Conservation (phyloP, 148 eudicot genomes). For the Chenopodium formosanum region DNA sequence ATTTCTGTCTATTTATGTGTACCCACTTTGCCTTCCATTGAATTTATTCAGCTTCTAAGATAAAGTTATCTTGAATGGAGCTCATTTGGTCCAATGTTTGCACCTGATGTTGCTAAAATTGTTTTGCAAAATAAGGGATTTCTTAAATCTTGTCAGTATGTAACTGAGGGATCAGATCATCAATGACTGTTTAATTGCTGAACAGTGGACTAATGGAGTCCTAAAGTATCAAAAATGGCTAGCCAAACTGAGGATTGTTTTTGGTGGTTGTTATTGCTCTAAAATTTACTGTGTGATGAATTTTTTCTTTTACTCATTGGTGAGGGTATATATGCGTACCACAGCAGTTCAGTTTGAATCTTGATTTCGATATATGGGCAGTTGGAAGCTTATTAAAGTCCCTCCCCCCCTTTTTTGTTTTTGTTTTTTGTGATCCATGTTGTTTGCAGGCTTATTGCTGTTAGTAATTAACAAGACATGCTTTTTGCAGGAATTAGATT, state of each 20-base stretch:
- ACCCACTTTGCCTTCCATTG: not conserved
- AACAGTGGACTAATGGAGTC: not conserved
- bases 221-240: not conserved
- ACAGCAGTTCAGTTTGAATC: not conserved
- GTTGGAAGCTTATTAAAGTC: not conserved
- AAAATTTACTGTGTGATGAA: not conserved
- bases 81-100: not conserved
- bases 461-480: not conserved
- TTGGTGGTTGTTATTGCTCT: not conserved
- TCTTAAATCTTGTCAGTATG: not conserved
- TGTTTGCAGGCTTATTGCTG: not conserved
- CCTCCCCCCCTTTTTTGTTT: not conserved
- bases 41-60: not conserved
- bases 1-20: not conserved
- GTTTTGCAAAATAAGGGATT: not conserved
- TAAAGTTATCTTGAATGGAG: not conserved
- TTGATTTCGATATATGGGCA: not conserved
- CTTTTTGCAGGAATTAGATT: constrained; percentile 32
- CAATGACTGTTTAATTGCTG: not conserved
- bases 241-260: not conserved
- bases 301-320: not conserved
- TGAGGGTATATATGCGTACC: no score
- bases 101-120: not conserved
- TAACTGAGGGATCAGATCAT: not conserved
- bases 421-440: not conserved